These are phyloP conservation scores for Fusarium irregulare DNA, from an alignment of 2,329 filamentous ascomycete species.

Conservation along the genomic window DNA sequence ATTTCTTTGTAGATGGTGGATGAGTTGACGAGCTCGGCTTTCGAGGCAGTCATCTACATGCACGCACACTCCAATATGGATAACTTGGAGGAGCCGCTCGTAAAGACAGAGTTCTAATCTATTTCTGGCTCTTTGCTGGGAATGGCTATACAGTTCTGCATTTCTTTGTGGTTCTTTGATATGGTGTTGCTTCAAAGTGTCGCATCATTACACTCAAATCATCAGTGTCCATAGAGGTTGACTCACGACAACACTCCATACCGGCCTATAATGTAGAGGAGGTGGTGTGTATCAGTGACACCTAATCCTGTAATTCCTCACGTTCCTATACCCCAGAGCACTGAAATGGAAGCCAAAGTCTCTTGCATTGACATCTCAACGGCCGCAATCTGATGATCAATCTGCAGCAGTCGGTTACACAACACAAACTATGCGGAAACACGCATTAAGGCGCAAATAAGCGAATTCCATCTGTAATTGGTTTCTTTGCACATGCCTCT, in stretches of 20 bases:
- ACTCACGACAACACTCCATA: neutral
- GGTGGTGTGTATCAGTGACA: neutral
- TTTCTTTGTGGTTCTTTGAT: neutral
- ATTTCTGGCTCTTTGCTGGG: neutral
- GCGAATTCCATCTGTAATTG: neutral
- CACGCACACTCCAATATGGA: neutral
- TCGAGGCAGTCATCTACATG: neutral
- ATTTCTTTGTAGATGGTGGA: neutral
- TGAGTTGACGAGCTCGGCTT: neutral
- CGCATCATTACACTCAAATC: conserved; percentile 1
- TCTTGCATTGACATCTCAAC: neutral
- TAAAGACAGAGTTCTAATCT: neutral
- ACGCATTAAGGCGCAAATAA: neutral
- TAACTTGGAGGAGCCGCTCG: neutral
- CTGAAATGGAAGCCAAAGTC: neutral
- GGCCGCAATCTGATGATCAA: neutral
- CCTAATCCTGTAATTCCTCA: neutral
- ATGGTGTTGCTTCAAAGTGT: neutral
- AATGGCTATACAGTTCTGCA: neutral
- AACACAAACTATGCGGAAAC: neutral
- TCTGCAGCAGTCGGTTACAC: neutral
- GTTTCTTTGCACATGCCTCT: neutral
- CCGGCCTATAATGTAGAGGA: neutral
- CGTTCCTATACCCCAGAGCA: neutral
- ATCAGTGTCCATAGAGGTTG: conserved; percentile 1